phyloP scores from a whole-genome alignment of 345 rosid species.

The Garcia nutans region DNA sequence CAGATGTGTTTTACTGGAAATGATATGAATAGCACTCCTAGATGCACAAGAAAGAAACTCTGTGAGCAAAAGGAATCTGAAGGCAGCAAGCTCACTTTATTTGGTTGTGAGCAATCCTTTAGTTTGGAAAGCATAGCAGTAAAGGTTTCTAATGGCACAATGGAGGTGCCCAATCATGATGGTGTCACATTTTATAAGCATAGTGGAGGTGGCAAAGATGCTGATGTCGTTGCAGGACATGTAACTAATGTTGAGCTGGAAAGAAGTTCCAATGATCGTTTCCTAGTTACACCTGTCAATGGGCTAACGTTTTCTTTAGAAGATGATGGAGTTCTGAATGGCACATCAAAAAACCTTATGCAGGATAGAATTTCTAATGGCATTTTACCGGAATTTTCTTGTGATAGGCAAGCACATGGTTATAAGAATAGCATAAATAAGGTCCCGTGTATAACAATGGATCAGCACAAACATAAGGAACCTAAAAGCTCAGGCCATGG shows the following conservation, averaged over 20 bases:
- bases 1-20: slow-evolving; percentile 11
- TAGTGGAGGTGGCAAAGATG: slow-evolving; percentile 13
- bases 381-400: slow-evolving; percentile 13
- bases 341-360: slow-evolving; percentile 17
- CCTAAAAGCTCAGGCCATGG: slow-evolving; percentile 15
- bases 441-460: slow-evolving; percentile 1
- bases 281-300: slow-evolving; percentile 17
- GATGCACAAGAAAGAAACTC: slow-evolving; percentile 13
- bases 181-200: slow-evolving; percentile 11
- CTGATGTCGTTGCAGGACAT: slow-evolving; percentile 3
- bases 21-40: slow-evolving; percentile 2
- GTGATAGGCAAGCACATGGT: slow-evolving; percentile 10
- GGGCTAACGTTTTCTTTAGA: slow-evolving; percentile 13
- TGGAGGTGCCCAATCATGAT: slow-evolving; percentile 13
- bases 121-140: slow-evolving; percentile 15
- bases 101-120: slow-evolving; percentile 27
- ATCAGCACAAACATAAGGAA: slow-evolving; percentile 13
- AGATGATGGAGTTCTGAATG: slow-evolving; percentile 9
- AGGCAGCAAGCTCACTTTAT: slow-evolving; percentile 21
- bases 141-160: slow-evolving; percentile 21
- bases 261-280: slow-evolving; percentile 13
- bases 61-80: slow-evolving; percentile 26
- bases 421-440: slow-evolving; percentile 21
- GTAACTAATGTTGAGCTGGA: slow-evolving; percentile 13
- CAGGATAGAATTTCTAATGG: slow-evolving; percentile 24